These are phyloP conservation scores for Ceratobasidium sp. DNA, from an alignment of 1,284 basidiomycete genomes.

Conservation along the genomic window DNA sequence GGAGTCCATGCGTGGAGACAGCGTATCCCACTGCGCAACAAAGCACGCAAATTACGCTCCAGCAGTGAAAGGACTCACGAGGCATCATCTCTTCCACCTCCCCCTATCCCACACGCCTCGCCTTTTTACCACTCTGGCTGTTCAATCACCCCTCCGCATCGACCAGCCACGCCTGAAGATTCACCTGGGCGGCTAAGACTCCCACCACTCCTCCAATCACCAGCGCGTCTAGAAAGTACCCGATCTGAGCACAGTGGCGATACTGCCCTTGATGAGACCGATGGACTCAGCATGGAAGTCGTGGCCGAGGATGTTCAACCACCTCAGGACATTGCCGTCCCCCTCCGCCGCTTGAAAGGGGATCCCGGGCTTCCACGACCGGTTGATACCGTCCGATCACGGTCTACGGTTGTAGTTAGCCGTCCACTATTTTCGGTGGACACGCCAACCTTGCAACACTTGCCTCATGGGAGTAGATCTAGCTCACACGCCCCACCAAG, in stretches of 20 bases:
- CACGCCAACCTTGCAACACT: conserved; percentile 7
- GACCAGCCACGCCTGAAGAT: conserved; percentile 16
- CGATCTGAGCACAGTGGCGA: conserved; percentile 44
- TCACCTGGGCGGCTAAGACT: conserved; percentile 45
- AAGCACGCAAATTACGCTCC: conserved; percentile 34
- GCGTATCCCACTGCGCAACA: conserved; percentile 40
- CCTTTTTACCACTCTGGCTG: conserved; percentile 15
- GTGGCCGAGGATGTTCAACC: conserved; percentile 41
- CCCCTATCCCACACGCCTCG: conserved; percentile 34
- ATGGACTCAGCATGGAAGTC: conserved; percentile 45
- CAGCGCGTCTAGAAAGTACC: conserved; percentile 32
- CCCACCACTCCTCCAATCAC: conserved; percentile 42
- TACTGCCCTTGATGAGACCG: conserved; percentile 43
- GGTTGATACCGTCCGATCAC: conserved; percentile 15
- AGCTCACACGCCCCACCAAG: conserved; percentile 24
- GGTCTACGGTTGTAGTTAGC: conserved; percentile 28
- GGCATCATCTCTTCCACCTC: conserved; percentile 9
- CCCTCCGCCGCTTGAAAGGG: neutral
- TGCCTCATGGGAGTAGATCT: conserved; percentile 40
- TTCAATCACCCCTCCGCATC: conserved; percentile 40
- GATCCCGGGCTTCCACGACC: conserved; percentile 2
- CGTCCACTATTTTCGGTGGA: conserved; percentile 15
- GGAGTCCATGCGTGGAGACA: conserved; percentile 43
- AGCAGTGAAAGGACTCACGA: conserved; percentile 10
- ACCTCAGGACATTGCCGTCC: conserved; percentile 28